Base-by-base conservation (phyloP, 2,329 filamentous ascomycete genomes). In the Dactylellina cionopaga region DNA sequence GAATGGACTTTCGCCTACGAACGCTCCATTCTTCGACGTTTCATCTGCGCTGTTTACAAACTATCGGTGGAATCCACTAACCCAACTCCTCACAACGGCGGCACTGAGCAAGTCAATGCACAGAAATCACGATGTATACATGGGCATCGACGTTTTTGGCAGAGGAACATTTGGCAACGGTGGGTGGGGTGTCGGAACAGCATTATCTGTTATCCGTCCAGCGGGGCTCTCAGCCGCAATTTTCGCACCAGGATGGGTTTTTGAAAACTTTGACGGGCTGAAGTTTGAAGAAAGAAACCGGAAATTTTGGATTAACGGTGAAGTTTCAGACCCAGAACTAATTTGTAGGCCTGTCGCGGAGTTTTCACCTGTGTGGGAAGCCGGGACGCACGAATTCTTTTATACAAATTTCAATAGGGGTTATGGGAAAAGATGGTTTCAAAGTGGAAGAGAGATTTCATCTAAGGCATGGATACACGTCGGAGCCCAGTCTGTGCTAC, bases 241-340 rank as follows among this genome's bases (percentile, higher is more conserved):
- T 0, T 84, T 83, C 74, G 82, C 80, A 5, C 82, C 82, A 1
- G 83, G 81, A 3, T 83, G 82, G 83, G 80, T 81, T 4, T 83
- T 80, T 68, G 82, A 84, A 71, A 81, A 83, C 59, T 83, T 83
- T 49, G 74, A 75, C 24, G 75, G 74, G 5, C 37, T 58, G 22
- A 56, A 75, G n/a, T 77, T 77, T 25, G 65, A 75, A 25, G 52
- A 58, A 6, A 58, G 75, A 31, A 76, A 77, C 31, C 68, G 60
- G 19, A 76, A 74, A 33, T 77, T 77, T 43, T 77, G 76, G 76
- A 60, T 76, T 31, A 65, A 75, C 56, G 75, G 63, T 19, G 35
- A 24, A 15, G 55, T 62, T 19, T 17, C 44, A n/a, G 54, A 70
- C 31, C 33, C 52, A 19, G 63, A 62, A 43, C 10, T 71, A 25